A percentile compares a stretch with the other conserved stretches of the same genome.
phyloP scores from a whole-genome alignment of 2,329 filamentous ascomycete genomes.

The Xylaria sp. region DNA sequence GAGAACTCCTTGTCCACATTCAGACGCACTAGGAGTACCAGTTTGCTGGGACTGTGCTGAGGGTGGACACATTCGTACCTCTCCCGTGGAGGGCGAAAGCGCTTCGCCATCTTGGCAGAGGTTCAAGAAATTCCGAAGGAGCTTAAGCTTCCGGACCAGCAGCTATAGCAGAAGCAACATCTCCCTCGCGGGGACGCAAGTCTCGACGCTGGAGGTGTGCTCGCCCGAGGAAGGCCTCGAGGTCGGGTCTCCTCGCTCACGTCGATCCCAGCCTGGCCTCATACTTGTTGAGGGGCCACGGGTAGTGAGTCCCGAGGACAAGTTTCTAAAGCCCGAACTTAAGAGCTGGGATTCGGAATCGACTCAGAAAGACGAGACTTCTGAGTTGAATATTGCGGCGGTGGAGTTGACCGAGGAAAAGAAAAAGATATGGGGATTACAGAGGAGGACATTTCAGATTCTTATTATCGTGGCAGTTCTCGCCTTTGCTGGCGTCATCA shows the following conservation, averaged over 20 bases:
- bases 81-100: neutral
- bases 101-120: slow-evolving; percentile 26
- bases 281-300: slow-evolving; percentile 40
- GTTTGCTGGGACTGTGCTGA: slow-evolving; percentile 38
- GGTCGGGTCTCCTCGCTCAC: slow-evolving; percentile 29
- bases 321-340: slow-evolving; percentile 19
- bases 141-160: slow-evolving; percentile 27
- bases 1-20: slow-evolving; percentile 28
- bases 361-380: neutral
- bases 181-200: slow-evolving; percentile 11
- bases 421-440: slow-evolving; percentile 28
- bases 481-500: slow-evolving; percentile 37
- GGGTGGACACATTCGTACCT: slow-evolving; percentile 26
- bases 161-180: slow-evolving; percentile 4
- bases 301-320: slow-evolving; percentile 37
- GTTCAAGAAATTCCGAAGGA: slow-evolving; percentile 44
- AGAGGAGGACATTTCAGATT: slow-evolving; percentile 36
- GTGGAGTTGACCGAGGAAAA: neutral
- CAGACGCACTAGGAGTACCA: slow-evolving; percentile 20
- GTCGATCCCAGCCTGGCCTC: slow-evolving; percentile 37
- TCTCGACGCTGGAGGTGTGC: slow-evolving; percentile 38
- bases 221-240: slow-evolving; percentile 42
- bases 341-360: slow-evolving; percentile 15
- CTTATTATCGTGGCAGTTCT: slow-evolving; percentile 37
- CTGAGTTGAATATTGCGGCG: neutral